Percentiles rank a stretch among this genome's conserved stretches.
Conservation (phyloP, 2,329 filamentous ascomycete genomes). For the Trichoderma sp. region DNA sequence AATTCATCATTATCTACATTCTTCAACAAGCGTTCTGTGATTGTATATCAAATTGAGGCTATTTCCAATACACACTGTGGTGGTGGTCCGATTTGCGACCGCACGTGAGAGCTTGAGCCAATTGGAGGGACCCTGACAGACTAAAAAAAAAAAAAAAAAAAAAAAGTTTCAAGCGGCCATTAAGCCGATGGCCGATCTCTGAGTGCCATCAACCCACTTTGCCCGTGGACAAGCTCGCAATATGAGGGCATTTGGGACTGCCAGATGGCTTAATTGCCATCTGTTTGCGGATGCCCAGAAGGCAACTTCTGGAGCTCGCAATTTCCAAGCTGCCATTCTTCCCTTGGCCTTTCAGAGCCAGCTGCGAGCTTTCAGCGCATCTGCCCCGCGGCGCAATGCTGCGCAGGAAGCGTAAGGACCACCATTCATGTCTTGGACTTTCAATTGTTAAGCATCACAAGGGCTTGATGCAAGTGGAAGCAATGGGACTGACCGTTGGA, state of each 20-base stretch:
- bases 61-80: slow-evolving; percentile 5
- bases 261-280: slow-evolving; percentile 42
- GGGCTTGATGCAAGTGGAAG: neutral
- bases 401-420: slow-evolving; percentile 42
- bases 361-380: slow-evolving; percentile 35
- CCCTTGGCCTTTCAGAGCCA: slow-evolving; percentile 26
- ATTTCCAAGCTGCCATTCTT: slow-evolving; percentile 28
- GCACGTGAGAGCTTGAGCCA: slow-evolving; percentile 25
- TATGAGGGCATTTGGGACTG: slow-evolving; percentile 40
- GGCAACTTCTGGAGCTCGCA: slow-evolving; percentile 28
- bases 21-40: neutral
- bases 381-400: slow-evolving; percentile 30
- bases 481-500: neutral
- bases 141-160: slow-evolving; percentile 31
- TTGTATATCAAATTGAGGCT: neutral
- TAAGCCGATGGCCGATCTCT: slow-evolving; percentile 11
- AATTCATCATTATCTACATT: neutral
- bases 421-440: neutral
- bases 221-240: slow-evolving; percentile 24
- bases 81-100: slow-evolving; percentile 14
- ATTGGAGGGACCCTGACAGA: slow-evolving; percentile 15
- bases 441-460: neutral
- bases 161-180: slow-evolving; percentile 28
- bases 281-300: slow-evolving; percentile 33
- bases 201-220: slow-evolving; percentile 16